Percentiles rank a stretch among this genome's conserved stretches.
Evolutionary conservation across 2,329 filamentous ascomycete species (phyloP).

Genomic region (Coleophoma cylindrospora): DNA sequence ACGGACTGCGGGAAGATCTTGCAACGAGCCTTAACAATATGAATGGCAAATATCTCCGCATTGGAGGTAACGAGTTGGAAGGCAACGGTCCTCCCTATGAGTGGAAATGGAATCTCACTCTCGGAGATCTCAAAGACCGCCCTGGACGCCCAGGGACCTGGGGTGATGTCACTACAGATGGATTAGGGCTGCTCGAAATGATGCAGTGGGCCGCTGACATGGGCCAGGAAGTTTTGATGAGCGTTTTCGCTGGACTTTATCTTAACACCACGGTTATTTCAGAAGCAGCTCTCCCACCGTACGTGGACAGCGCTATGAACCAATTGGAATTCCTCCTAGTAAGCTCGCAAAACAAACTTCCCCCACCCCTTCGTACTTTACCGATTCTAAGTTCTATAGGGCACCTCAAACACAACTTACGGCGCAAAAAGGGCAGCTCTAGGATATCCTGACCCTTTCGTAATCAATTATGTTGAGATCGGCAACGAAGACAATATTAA

Average conservation of each 20-base stretch:
- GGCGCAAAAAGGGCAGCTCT: slow-evolving; percentile 39
- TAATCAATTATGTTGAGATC: slow-evolving; percentile 39
- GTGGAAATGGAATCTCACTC: slow-evolving; percentile 33
- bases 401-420: slow-evolving; percentile 33
- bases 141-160: slow-evolving; percentile 33
- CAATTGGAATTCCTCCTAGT: slow-evolving; percentile 46
- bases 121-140: slow-evolving; percentile 30
- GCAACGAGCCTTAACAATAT: slow-evolving; percentile 44
- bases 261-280: slow-evolving; percentile 33
- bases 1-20: slow-evolving; percentile 52
- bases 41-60: slow-evolving; percentile 51
- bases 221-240: slow-evolving; percentile 37
- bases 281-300: slow-evolving; percentile 34
- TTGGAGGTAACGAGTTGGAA: slow-evolving; percentile 57
- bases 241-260: slow-evolving; percentile 39
- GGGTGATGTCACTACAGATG: slow-evolving; percentile 37
- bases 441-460: slow-evolving; percentile 43
- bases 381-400: too few relatives aligned
- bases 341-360: too few relatives aligned
- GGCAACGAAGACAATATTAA: slow-evolving; percentile 35
- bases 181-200: slow-evolving; percentile 25
- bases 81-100: slow-evolving; percentile 14
- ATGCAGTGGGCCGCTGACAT: slow-evolving; percentile 38
- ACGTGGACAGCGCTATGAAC: slow-evolving; percentile 41
- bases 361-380: too few relatives aligned